Evolutionary conservation across 176 grass and related monocot genomes (phyloP), one percentile per base, ranked within the genome.

Genomic region (barley (Hordeum vulgare)): DNA sequence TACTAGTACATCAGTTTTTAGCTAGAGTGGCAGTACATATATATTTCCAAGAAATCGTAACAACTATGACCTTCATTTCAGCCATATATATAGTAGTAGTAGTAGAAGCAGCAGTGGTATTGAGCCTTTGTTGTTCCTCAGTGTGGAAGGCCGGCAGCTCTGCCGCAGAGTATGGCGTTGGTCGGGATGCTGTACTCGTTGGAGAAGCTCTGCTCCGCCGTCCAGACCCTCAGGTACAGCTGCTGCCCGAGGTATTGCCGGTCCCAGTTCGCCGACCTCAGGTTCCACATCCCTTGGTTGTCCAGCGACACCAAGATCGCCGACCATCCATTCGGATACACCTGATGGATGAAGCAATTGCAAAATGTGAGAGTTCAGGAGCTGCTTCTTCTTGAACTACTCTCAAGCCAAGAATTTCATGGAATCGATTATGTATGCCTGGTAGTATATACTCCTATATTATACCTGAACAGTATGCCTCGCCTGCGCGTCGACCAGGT

Each of bases 221-320:
- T 92, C 94, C 94, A 97, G 10, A 97, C 95, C 62, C 88, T 88
- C 58, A 94, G 71, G 86, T 97, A 97, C 14, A 97, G 88, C 68
- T 94, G 92, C 62, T 97, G 92, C 11, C 95, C 95, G 4, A 94
- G 79, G 87, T 93, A 97, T 39, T 93, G 92, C 66, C 88, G 71
- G 15, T 83, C 92, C 92, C 92, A 91, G 66, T 75, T 89, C 26
- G 90, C 90, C 3, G 95, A 94, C 75, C 95, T 86, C 61, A 93
- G 75, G 81, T 98, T 98, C 95, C 95, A 98, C 88, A 98, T 94
- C 33, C 95, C 92, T 45, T 94, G 86, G 72, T 98, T 94, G 81
- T 98, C 92, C 54, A 98, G 75, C 6, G 95, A 98, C 74, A 98
- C 86, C 74, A 98, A 67, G 77, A 98, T 98, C n/a, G 92, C 95